A percentile compares a stretch with the other conserved stretches of the same genome.
phyloP scores from a whole-genome alignment of 2,329 filamentous ascomycete species.

The Aureobasidium zeae region DNA sequence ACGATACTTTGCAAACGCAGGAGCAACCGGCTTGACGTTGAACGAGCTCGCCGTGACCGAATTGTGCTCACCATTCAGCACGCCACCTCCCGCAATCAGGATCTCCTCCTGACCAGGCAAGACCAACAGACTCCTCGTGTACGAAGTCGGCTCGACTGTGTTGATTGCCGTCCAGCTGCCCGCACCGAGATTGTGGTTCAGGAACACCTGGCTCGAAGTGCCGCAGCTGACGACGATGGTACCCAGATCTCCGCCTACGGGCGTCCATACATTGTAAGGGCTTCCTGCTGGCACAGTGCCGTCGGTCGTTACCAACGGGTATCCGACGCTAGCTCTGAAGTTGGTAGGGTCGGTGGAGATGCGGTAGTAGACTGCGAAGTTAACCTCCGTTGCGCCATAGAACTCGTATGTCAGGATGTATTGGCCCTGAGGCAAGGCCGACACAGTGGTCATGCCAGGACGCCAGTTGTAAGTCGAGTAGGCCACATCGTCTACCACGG shows the following conservation, averaged over 20 bases:
- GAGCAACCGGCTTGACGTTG: conserved; percentile 11
- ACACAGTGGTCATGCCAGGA: conserved; percentile 58
- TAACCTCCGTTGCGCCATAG: conserved; percentile 37
- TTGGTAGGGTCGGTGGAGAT: conserved; percentile 39
- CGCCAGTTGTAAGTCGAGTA: conserved; percentile 54
- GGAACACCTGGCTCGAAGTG: conserved; percentile 35
- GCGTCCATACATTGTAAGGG: conserved; percentile 46
- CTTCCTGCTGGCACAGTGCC: conserved; percentile 38
- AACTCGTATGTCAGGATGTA: conserved; percentile 60
- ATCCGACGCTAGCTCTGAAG: conserved; percentile 35
- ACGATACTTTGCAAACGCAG: conserved; percentile 3
- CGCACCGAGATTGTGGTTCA: conserved; percentile 39
- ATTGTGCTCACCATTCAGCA: conserved; percentile 25
- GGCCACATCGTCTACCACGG: conserved; percentile 52
- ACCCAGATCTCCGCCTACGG: conserved; percentile 38
- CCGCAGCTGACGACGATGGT: conserved; percentile 42
- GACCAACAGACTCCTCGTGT: conserved; percentile 40
- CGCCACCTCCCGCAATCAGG: conserved; percentile 35
- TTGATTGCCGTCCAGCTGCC: conserved; percentile 39
- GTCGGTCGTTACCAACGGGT: conserved; percentile 36
- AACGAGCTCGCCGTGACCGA: conserved; percentile 15
- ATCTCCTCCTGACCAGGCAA: conserved; percentile 33
- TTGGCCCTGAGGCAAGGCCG: conserved; percentile 47
- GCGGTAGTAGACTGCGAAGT: conserved; percentile 47
- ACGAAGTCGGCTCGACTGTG: conserved; percentile 35